Base-by-base conservation (phyloP, 805 yeast genomes). In the Kazachstania bromeliacearum region DNA sequence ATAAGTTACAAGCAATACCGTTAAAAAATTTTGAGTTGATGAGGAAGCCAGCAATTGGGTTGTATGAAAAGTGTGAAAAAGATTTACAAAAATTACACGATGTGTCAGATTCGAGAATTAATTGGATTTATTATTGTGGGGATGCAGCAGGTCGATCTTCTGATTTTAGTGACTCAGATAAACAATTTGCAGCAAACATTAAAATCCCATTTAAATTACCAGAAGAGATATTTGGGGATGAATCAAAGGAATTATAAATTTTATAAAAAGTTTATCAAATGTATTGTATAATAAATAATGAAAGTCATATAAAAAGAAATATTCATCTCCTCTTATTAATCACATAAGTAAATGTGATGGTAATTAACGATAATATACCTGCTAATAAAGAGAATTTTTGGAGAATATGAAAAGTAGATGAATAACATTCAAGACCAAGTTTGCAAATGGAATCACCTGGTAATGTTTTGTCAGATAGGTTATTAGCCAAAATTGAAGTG, bases 121-220 rank as follows among this genome's bases (percentile, higher is more conserved):
- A 42, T 17, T 43, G 48, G 47, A 32, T 23, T 14, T 56, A 50
- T 32, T 92, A 62, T 55, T 88, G 87, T n/a, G 98, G 98, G 5
- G 98, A 89, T 62, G 97, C 97, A 0, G 97, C 96, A 5, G 98
- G 97, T 1, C 66, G 97, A 36, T 50, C 53, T 2, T 57, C 51
- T 0, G 97, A 89, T 57, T 82, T 79, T 53, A 83, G 92, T 66
- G 87, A 83, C 47, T 73, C 82, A 33, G 98, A 89, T 56, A 57
- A 54, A 43, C 53, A 41, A 37, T 88, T 88, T 66, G 96, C 97
- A 0, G 44, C 64, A 29, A 67, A 63, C 14, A 50, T 71, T 1
- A 73, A 73, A 0, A 31, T 85, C 2, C 42, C 46, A 15, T 89
- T 85, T 50, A 60, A 62, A 35, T 62, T 75, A 0, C 97, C 97